Percentiles rank a stretch among this genome's conserved stretches.
Evolutionary conservation across 108 stramenopile genomes (phyloP).

Genomic region (Nitzschia palea): DNA sequence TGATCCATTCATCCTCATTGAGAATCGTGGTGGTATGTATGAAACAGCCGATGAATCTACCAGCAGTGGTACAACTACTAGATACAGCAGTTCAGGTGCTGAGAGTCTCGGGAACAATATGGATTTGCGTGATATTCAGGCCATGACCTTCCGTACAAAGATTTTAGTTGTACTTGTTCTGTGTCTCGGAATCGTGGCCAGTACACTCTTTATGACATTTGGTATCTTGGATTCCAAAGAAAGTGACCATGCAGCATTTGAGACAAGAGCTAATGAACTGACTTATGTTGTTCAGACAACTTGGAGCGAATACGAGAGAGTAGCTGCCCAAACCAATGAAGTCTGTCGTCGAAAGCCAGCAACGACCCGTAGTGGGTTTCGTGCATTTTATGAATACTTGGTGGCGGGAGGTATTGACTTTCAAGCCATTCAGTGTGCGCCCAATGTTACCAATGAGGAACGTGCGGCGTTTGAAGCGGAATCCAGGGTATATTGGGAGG

Average conservation of each 20-base stretch:
- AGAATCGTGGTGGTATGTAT: not conserved
- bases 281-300: not conserved
- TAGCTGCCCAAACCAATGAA: conserved; percentile 1
- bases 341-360: not conserved
- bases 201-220: not conserved
- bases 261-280: not conserved
- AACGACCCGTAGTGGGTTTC: conserved; percentile 15
- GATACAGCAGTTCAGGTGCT: not conserved
- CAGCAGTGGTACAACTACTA: not conserved
- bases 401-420: conserved; percentile 27
- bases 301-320: conserved; percentile 2
- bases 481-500: conserved; percentile 8
- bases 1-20: not conserved
- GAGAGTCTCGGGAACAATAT: not conserved
- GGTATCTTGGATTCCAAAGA: conserved; percentile 3
- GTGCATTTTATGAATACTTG: conserved; percentile 39
- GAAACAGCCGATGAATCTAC: not conserved
- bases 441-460: conserved; percentile 23
- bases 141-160: not conserved
- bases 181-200: conserved; percentile 4
- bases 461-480: conserved; percentile 18
- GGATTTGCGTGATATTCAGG: conserved; percentile 1
- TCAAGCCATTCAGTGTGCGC: conserved; percentile 26
- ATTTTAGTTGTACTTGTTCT: conserved; percentile 7
- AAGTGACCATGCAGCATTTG: not conserved